Base-by-base conservation (phyloP, 179 eudicot genomes). In the Camellia oleifera region DNA sequence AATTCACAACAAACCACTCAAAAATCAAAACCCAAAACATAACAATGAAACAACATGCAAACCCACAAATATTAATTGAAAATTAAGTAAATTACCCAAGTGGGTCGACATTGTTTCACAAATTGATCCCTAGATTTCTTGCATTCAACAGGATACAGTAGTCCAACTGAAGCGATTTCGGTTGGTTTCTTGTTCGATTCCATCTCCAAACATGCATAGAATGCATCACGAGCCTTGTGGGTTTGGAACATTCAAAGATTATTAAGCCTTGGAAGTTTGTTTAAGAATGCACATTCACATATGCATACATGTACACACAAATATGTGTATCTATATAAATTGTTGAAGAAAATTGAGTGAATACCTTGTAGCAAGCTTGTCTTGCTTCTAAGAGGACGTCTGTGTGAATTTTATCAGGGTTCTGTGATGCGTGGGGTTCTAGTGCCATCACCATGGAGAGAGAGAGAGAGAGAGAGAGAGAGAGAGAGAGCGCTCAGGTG, bases 181-280 rank as follows among this genome's bases (percentile, higher is more conserved):
- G 92, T 87, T 2, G 94, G 88, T 65, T 83, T 85, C 67, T 93
- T 90, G 79, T 76, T 77, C 10, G 94, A 88, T 82, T 92, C 87
- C 69, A 65, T 88, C 89, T 89, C 97, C 73, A 94, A 75, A 75
- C 98, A 94, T 5, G 93, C 82, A 82, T 94, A 94, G 86, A 94
- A 94, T 56, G 91, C 90, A 77, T 94, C 98, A 0, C 98, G 89
- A 1, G 97, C 97, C 97, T 93, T 69, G 66, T 40, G 20, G 48
- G 42, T 17, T 52, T 2, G 45, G n/a, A 68, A 14, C 60, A 58
- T 77, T 26, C 68, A 75, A 2, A 48, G 15, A 72, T 56, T 26
- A 53, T 69, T 18, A 73, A 54, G 15, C 20, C 4, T 46, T 5
- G 56, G 23, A 48, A 70, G 11, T 56, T 61, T 44, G 7, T 45